phyloP scores from a whole-genome alignment of 306 rosid genomes.

The Begonia loranthoides region DNA sequence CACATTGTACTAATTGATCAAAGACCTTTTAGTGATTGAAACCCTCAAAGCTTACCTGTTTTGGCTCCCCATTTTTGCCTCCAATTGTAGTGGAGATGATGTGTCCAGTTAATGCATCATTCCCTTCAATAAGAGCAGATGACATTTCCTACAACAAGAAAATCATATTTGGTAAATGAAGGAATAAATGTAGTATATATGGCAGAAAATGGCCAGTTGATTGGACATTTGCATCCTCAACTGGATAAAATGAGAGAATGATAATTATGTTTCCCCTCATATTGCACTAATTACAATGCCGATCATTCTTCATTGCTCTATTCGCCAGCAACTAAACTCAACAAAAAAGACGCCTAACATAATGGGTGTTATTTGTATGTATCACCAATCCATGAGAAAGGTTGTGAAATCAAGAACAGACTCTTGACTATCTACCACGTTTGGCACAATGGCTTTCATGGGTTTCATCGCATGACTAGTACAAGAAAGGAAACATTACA shows the following conservation, averaged over 20 bases:
- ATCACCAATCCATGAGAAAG: neutral
- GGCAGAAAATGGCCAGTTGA: neutral
- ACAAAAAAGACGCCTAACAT: too few species aligned
- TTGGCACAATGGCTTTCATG: too few species aligned
- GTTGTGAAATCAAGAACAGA: too few species aligned
- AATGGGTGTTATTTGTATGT: neutral
- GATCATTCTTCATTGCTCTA: neutral
- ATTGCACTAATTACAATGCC: neutral
- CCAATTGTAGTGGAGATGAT: conserved; percentile 93
- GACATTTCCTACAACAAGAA: conserved; percentile 72
- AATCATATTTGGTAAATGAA: conserved; percentile 7
- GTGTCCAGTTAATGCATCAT: conserved; percentile 78
- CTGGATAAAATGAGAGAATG: neutral
- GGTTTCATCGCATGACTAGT: neutral
- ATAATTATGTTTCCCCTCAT: neutral
- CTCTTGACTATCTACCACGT: too few species aligned
- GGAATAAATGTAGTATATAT: neutral
- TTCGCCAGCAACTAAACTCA: neutral
- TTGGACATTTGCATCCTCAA: neutral
- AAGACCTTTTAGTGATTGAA: neutral
- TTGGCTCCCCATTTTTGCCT: conserved; percentile 90
- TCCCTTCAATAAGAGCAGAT: conserved; percentile 46
- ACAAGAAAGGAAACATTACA: conserved; percentile 8
- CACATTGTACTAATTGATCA: neutral
- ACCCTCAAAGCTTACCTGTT: conserved; percentile 41